These are phyloP conservation scores for Penicillium aurantiogriseum DNA, from an alignment of 2,329 filamentous ascomycete genomes.

Conservation along the genomic window DNA sequence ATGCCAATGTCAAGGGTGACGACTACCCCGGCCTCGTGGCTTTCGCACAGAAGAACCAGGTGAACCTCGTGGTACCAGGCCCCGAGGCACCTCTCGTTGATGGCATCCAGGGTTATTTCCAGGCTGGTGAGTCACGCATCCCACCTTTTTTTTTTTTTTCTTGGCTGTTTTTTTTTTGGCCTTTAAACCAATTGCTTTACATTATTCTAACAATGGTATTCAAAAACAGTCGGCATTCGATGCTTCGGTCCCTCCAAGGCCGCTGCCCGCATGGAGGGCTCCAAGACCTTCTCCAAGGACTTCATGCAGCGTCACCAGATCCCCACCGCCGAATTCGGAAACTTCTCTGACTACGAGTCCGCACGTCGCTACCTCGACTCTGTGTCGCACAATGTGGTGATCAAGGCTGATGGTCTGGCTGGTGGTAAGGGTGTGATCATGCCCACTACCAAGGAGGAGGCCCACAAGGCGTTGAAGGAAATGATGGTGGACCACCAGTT, in stretches of 20 bases:
- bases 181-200: not conserved
- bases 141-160: not conserved
- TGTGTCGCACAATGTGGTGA: constrained; percentile 73
- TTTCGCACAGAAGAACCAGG: constrained; percentile 68
- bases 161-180: not conserved
- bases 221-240: constrained; percentile 61
- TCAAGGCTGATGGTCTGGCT: constrained; percentile 90
- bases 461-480: constrained; percentile 73
- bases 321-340: constrained; percentile 86
- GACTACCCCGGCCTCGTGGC: constrained; percentile 75
- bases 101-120: constrained; percentile 82
- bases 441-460: constrained; percentile 76
- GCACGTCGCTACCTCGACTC: constrained; percentile 72
- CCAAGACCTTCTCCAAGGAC: constrained; percentile 96
- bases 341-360: constrained; percentile 74
- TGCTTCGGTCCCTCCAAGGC: constrained; percentile 83
- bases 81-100: constrained; percentile 93
- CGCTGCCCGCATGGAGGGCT: constrained; percentile 89
- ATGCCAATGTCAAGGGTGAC: constrained; percentile 69
- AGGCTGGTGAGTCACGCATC: constrained; percentile 46
- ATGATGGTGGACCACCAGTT: constrained; percentile 92
- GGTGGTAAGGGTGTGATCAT: constrained; percentile 96
- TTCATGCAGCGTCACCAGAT: constrained; percentile 93
- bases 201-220: constrained; percentile 9
- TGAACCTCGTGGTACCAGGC: constrained; percentile 85